Evolutionary conservation across 306 rosid genomes (phyloP).

Genomic region (Nissolia schottii): DNA sequence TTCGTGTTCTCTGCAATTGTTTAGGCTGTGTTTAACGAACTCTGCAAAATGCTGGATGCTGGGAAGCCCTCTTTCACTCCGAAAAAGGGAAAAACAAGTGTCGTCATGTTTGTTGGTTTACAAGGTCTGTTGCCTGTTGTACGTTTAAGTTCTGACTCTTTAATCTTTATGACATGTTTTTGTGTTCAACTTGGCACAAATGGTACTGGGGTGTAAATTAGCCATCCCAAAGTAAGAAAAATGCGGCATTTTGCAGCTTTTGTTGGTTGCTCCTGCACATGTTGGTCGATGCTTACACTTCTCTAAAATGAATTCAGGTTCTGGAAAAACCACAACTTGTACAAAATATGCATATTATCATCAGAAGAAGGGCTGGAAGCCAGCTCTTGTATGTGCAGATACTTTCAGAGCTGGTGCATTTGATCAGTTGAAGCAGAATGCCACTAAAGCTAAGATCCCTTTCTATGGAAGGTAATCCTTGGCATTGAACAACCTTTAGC

Average conservation of each 20-base stretch:
- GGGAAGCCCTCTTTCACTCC: conserved; percentile 84
- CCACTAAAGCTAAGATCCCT: conserved; percentile 89
- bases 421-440: conserved; percentile 95
- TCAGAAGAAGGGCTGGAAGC: conserved; percentile 96
- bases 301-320: conserved; percentile 47
- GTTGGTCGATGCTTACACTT: background rate
- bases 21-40: conserved; percentile 80
- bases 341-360: conserved; percentile 81
- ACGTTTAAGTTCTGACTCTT: conserved; percentile 9
- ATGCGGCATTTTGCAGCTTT: background rate
- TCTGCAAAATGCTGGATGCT: conserved; percentile 86
- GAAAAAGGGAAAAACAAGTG: conserved; percentile 77
- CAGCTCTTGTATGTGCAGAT: conserved; percentile 95
- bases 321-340: conserved; percentile 93
- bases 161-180: too few species aligned
- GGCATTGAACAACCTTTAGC: background rate
- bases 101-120: conserved; percentile 87
- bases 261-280: background rate
- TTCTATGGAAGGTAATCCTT: conserved; percentile 82
- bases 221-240: background rate
- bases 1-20: background rate
- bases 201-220: background rate
- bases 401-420: conserved; percentile 98
- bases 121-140: conserved; percentile 52
- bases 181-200: background rate